Conservation (phyloP, 257 asterid genomes). For the Osmanthus fragrans region DNA sequence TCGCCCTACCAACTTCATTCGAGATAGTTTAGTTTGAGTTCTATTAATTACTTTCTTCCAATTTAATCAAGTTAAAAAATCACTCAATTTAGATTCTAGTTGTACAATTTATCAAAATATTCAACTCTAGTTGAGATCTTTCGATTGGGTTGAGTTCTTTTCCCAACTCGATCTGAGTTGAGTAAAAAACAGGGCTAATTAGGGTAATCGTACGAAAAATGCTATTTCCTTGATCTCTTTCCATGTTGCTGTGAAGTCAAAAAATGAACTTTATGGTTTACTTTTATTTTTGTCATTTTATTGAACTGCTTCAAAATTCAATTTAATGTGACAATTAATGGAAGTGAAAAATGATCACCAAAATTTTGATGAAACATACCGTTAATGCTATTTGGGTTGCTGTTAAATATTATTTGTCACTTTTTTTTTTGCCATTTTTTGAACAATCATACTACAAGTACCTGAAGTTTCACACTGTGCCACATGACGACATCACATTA, state of each 20-base stretch:
- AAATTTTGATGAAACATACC: too few relatives aligned
- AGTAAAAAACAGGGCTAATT: background rate
- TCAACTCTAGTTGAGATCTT: background rate
- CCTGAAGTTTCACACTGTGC: too few relatives aligned
- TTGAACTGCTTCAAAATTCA: too few relatives aligned
- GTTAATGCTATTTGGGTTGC: too few relatives aligned
- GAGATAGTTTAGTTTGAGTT: background rate
- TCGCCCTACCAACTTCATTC: background rate
- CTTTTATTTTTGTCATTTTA: too few relatives aligned
- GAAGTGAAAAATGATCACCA: too few relatives aligned
- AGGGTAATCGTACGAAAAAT: background rate
- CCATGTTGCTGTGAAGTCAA: background rate
- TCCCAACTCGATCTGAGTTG: background rate
- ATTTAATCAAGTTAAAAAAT: background rate
- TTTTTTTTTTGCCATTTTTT: too few relatives aligned
- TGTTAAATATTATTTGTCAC: too few relatives aligned
- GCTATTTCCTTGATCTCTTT: background rate
- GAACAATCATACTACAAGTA: too few relatives aligned
- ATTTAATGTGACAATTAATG: too few relatives aligned
- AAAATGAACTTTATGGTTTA: background rate
- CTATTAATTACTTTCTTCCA: too few relatives aligned
- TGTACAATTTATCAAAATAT: background rate
- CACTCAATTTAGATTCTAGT: background rate
- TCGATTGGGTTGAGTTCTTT: background rate
- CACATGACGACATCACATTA: too few relatives aligned